Evolutionary conservation across 352 stramenopile genomes (phyloP).

Genomic region (Phytophthora sp.): DNA sequence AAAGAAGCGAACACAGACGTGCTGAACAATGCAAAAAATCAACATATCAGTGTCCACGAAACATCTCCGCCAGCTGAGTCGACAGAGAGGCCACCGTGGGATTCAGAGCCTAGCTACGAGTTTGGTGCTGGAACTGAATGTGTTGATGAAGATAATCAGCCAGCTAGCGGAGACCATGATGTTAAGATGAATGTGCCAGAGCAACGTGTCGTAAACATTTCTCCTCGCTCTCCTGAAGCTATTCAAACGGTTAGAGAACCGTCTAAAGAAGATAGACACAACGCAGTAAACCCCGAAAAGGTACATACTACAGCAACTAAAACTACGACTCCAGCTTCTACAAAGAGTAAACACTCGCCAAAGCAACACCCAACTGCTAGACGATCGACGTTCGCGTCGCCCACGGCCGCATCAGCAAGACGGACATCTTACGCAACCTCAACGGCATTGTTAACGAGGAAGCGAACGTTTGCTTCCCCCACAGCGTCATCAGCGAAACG

Average conservation of each 20-base stretch:
- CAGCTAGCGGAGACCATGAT: slow-evolving; percentile 13
- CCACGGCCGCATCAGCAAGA: slow-evolving; percentile 5
- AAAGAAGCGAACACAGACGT: not conserved
- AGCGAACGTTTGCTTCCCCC: slow-evolving; percentile 7
- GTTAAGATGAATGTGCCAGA: slow-evolving; percentile 18
- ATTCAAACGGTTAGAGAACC: slow-evolving; percentile 12
- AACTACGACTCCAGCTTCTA: slow-evolving; percentile 1
- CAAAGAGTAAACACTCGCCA: slow-evolving; percentile 1
- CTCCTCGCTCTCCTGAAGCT: not conserved
- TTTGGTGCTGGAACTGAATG: slow-evolving; percentile 19
- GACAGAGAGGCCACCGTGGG: slow-evolving; percentile 14
- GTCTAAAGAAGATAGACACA: slow-evolving; percentile 6
- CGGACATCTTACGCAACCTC: slow-evolving; percentile 10
- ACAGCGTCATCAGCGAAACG: slow-evolving; percentile 13
- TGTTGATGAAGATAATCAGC: not conserved
- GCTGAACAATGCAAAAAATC: not conserved
- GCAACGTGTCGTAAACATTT: slow-evolving; percentile 1
- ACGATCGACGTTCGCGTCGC: slow-evolving; percentile 14
- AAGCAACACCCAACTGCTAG: not conserved
- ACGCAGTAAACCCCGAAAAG: not conserved
- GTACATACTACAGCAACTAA: not conserved
- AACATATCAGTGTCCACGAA: not conserved
- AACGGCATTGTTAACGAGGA: slow-evolving; percentile 15
- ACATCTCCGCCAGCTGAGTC: not conserved
- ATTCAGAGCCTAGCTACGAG: slow-evolving; percentile 29